A percentile compares a stretch with the other conserved stretches of the same genome.
These are phyloP conservation scores for Corylus avellana DNA, from an alignment of 306 rosid genomes.

Conservation along the genomic window DNA sequence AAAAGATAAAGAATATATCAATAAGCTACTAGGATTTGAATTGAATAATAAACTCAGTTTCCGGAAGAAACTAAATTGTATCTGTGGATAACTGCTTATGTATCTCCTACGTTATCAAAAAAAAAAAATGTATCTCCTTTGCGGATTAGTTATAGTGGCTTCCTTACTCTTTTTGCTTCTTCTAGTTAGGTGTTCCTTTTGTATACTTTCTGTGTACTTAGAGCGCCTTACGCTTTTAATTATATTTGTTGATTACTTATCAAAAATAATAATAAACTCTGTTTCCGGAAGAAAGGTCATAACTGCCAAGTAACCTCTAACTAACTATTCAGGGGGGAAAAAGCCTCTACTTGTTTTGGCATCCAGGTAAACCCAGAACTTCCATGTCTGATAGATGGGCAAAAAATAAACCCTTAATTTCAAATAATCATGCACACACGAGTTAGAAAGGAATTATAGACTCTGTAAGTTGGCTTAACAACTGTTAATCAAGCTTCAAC, in stretches of 20 bases:
- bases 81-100: too few species aligned
- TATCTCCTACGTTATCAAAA: too few species aligned
- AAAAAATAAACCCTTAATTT: not conserved
- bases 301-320: not conserved
- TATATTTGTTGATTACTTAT: too few species aligned
- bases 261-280: not conserved
- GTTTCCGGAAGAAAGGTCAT: not conserved
- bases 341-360: not conserved
- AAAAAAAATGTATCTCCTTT: too few species aligned
- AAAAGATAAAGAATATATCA: not conserved
- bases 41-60: not conserved
- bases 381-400: not conserved
- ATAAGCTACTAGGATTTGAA: not conserved
- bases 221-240: too few species aligned
- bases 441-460: not conserved
- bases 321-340: not conserved
- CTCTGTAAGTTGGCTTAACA: conserved; percentile 2
- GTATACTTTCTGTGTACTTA: too few species aligned
- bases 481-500: not conserved
- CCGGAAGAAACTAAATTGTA: not conserved
- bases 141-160: too few species aligned
- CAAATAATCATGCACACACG: not conserved
- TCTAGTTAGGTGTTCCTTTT: too few species aligned
- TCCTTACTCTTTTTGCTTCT: too few species aligned
- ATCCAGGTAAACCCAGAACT: not conserved